phyloP scores from a whole-genome alignment of 768 basidiomycete genomes.

The Leucosporidium creatinivorum region DNA sequence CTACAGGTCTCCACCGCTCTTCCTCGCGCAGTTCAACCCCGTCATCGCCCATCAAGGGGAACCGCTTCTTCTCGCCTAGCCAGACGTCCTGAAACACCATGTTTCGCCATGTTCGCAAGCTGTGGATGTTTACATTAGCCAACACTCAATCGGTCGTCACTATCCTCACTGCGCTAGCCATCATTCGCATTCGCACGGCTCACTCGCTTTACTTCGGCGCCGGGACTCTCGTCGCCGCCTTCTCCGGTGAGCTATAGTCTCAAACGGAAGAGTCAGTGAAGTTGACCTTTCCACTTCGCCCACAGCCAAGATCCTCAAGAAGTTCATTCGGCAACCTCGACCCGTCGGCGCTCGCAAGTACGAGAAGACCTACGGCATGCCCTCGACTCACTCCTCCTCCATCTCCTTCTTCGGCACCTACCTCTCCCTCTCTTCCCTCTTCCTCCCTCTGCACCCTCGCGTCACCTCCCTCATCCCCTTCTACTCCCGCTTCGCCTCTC shows the following conservation, averaged over 20 bases:
- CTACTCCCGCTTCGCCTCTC: neutral
- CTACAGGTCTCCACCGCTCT: too few species aligned
- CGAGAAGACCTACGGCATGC: constrained; percentile 47
- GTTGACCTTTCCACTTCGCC: neutral
- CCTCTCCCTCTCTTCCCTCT: constrained; percentile 38
- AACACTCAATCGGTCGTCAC: constrained; percentile 34
- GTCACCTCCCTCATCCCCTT: constrained; percentile 24
- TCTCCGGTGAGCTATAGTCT: constrained; percentile 38
- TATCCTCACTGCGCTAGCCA: constrained; percentile 36
- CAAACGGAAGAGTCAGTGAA: neutral
- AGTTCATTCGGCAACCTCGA: constrained; percentile 40
- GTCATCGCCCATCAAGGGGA: too few species aligned
- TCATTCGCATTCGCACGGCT: constrained; percentile 41
- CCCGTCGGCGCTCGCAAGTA: constrained; percentile 38
- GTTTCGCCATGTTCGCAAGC: too few species aligned
- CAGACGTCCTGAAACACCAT: too few species aligned
- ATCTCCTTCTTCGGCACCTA: constrained; percentile 45
- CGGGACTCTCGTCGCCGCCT: constrained; percentile 42
- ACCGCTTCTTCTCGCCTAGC: too few species aligned
- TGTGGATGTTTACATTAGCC: neutral
- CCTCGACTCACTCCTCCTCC: constrained; percentile 46
- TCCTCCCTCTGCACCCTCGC: constrained; percentile 33
- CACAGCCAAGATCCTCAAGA: constrained; percentile 44
- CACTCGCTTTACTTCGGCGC: constrained; percentile 42
- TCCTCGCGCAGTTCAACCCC: too few species aligned